phyloP scores from a whole-genome alignment of 768 basidiomycete species.

The Serpula lacrymans region DNA sequence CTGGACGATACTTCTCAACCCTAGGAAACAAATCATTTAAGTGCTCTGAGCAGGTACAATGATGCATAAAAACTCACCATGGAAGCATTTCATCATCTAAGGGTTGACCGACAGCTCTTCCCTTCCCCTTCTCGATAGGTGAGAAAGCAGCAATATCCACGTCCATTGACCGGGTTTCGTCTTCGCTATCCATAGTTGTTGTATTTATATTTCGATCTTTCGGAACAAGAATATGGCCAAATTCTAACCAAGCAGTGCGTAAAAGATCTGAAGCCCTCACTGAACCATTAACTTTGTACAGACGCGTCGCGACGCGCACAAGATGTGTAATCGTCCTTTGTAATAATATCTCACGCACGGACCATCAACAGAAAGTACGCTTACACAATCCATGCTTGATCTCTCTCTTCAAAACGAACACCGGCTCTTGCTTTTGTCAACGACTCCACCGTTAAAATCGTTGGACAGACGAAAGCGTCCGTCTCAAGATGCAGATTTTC shows the following conservation, averaged over 20 bases:
- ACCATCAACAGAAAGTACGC: slow-evolving; percentile 37
- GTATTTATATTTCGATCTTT: neutral
- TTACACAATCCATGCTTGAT: slow-evolving; percentile 13
- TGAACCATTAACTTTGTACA: neutral
- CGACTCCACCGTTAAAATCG: slow-evolving; percentile 89
- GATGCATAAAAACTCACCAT: slow-evolving; percentile 71
- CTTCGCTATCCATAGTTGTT: slow-evolving; percentile 53
- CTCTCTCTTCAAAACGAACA: slow-evolving; percentile 17
- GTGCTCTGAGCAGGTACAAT: slow-evolving; percentile 5
- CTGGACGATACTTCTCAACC: slow-evolving; percentile 98
- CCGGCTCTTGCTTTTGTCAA: slow-evolving; percentile 77
- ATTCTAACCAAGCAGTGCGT: neutral
- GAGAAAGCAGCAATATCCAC: slow-evolving; percentile 31
- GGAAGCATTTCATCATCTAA: slow-evolving; percentile 70
- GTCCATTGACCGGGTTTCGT: slow-evolving; percentile 52
- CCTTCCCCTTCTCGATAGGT: slow-evolving; percentile 61
- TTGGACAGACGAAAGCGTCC: slow-evolving; percentile 87
- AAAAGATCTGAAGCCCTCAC: neutral
- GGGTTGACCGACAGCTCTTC: slow-evolving; percentile 45
- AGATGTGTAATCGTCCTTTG: slow-evolving; percentile 13
- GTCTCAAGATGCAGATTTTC: slow-evolving; percentile 89
- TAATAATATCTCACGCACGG: slow-evolving; percentile 37
- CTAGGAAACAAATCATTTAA: slow-evolving; percentile 35
- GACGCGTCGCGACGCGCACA: slow-evolving; percentile 21
- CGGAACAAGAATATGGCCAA: neutral